These are phyloP conservation scores for Thelonectria olida DNA, from an alignment of 2,329 filamentous ascomycete species.

Conservation along the genomic window DNA sequence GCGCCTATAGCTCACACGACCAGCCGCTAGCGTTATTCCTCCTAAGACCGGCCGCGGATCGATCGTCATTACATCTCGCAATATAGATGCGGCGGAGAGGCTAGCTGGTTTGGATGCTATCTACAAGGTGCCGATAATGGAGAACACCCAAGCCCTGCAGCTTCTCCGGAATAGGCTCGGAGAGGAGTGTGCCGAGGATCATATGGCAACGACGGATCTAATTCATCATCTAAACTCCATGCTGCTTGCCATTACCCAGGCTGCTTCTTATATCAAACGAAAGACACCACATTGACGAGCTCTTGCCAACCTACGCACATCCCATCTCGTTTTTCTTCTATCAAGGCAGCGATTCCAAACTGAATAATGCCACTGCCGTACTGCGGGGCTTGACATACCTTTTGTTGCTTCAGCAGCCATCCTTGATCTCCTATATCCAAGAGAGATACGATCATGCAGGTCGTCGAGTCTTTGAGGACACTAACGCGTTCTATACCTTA, in stretches of 20 bases:
- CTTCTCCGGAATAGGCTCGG: background rate
- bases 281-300: background rate
- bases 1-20: background rate
- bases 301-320: too few relatives aligned
- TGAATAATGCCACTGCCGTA: background rate
- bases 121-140: background rate
- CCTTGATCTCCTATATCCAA: background rate
- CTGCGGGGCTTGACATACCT: slow-evolving; percentile 1
- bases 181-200: background rate
- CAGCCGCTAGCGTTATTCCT: background rate
- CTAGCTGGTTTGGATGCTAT: background rate
- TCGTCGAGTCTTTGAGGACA: background rate
- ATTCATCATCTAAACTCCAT: background rate
- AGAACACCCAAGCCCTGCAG: background rate
- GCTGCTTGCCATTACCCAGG: background rate
- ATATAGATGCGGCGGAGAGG: background rate
- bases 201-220: background rate
- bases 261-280: background rate
- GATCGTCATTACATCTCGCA: background rate
- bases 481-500: background rate
- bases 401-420: background rate
- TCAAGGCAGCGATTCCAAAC: too few relatives aligned
- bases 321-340: too few relatives aligned
- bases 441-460: background rate
- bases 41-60: background rate